These are phyloP conservation scores for Neurospora sp. DNA, from an alignment of 495 filamentous ascomycete species.

Conservation along the genomic window DNA sequence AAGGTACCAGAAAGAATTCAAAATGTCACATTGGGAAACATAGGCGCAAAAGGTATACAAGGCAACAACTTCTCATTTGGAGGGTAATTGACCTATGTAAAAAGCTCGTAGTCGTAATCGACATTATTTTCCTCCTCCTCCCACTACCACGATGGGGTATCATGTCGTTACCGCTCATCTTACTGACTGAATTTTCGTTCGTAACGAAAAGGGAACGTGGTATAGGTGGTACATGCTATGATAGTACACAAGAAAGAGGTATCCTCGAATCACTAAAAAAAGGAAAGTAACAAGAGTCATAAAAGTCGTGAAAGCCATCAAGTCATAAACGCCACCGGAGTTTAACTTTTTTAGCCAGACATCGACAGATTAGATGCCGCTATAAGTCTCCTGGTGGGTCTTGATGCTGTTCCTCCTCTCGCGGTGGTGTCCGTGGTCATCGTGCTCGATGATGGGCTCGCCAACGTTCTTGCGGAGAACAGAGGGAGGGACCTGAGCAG, in stretches of 20 bases:
- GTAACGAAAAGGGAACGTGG: background rate
- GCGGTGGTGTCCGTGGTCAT: constrained; percentile 20
- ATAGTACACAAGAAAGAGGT: background rate
- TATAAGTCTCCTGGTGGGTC: constrained; percentile 29
- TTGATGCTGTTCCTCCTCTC: constrained; percentile 28
- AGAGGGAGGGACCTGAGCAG: constrained; percentile 38
- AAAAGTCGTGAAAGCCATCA: background rate
- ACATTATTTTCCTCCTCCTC: background rate
- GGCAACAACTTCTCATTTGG: background rate
- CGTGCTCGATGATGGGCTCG: constrained; percentile 29
- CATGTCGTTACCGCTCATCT: background rate
- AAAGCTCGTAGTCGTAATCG: background rate
- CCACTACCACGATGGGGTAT: background rate
- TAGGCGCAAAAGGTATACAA: background rate
- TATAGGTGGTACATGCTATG: background rate
- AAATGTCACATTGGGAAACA: background rate
- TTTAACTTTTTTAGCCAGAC: background rate
- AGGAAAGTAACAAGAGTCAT: background rate
- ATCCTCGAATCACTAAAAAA: background rate
- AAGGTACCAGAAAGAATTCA: background rate
- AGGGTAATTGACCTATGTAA: background rate
- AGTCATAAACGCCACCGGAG: background rate
- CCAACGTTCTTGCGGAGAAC: constrained; percentile 29
- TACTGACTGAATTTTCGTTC: background rate
- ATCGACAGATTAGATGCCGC: constrained; percentile 22